phyloP scores from a whole-genome alignment of 495 filamentous ascomycete genomes.

The Talaromyces thailandensis region DNA sequence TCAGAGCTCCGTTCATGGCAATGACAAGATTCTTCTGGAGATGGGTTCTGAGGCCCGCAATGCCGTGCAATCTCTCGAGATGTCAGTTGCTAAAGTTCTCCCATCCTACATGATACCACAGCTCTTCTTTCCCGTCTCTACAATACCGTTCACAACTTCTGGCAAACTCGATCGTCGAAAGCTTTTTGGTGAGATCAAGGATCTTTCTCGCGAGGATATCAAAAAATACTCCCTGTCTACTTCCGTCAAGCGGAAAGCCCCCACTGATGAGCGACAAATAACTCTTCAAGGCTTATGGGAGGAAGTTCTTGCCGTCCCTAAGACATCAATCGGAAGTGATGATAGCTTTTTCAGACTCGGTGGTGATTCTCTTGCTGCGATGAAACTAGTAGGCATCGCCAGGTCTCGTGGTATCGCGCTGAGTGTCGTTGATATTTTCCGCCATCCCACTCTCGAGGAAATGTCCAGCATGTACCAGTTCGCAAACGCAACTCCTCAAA shows the following conservation, averaged over 20 bases:
- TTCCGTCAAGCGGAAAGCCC: conserved; percentile 14
- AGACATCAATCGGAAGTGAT: conserved; percentile 29
- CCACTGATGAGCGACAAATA: conserved; percentile 20
- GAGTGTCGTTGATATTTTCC: conserved; percentile 42
- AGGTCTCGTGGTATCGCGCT: conserved; percentile 33
- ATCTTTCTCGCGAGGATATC: conserved; percentile 29
- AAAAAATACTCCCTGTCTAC: conserved; percentile 31
- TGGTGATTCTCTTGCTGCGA: conserved; percentile 48
- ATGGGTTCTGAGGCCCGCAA: conserved; percentile 22
- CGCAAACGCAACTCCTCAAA: background rate
- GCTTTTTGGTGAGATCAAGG: conserved; percentile 33
- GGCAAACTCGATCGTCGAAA: conserved; percentile 55
- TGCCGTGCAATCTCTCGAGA: conserved; percentile 24
- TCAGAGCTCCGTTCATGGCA: background rate
- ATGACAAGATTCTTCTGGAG: conserved; percentile 19
- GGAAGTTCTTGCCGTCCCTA: conserved; percentile 23
- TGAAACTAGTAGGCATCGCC: conserved; percentile 43
- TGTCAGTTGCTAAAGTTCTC: conserved; percentile 22
- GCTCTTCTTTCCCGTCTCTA: conserved; percentile 47
- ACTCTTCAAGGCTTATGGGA: conserved; percentile 30
- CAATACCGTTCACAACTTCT: conserved; percentile 47
- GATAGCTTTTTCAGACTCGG: conserved; percentile 47
- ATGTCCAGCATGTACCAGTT: conserved; percentile 31
- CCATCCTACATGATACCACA: conserved; percentile 54
- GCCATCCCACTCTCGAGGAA: conserved; percentile 33